Evolutionary conservation across 2,329 filamentous ascomycete species (phyloP).

Genomic region (Lachnum nothofagi): DNA sequence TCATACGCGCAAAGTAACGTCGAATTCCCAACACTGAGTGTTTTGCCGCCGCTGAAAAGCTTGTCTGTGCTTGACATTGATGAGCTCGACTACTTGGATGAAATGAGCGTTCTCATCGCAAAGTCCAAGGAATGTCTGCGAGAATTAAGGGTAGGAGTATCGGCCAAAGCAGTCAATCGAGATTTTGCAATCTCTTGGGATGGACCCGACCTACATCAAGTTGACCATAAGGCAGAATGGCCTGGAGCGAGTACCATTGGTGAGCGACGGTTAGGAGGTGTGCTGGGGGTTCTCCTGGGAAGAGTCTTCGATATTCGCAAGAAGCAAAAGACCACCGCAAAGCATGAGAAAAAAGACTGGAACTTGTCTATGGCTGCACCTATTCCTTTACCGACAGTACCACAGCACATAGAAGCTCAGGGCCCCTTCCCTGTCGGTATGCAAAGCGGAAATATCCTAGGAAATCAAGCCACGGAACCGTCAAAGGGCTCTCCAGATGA

Average conservation of each 20-base stretch:
- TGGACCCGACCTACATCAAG: slow-evolving; percentile 55
- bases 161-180: slow-evolving; percentile 41
- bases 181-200: slow-evolving; percentile 61
- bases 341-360: slow-evolving; percentile 24
- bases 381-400: slow-evolving; percentile 11
- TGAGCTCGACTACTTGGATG: slow-evolving; percentile 75
- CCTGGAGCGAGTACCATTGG: slow-evolving; percentile 53
- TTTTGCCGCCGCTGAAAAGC: slow-evolving; percentile 68
- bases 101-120: slow-evolving; percentile 72
- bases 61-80: slow-evolving; percentile 76
- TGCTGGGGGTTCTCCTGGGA: slow-evolving; percentile 63
- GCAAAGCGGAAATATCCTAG: slow-evolving; percentile 14
- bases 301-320: slow-evolving; percentile 57
- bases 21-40: slow-evolving; percentile 75
- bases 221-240: slow-evolving; percentile 54
- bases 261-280: slow-evolving; percentile 60
- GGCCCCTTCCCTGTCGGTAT: slow-evolving; percentile 8
- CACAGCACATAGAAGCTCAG: slow-evolving; percentile 10
- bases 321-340: slow-evolving; percentile 23
- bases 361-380: slow-evolving; percentile 13
- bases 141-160: slow-evolving; percentile 70
- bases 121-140: slow-evolving; percentile 60
- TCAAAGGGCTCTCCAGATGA: slow-evolving; percentile 8
- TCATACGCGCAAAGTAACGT: slow-evolving; percentile 54
- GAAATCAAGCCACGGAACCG: slow-evolving; percentile 15